Percentiles rank a stretch among this genome's conserved stretches.
Evolutionary conservation across 1,284 basidiomycete species (phyloP).

Genomic region (Malassezia obtusa): DNA sequence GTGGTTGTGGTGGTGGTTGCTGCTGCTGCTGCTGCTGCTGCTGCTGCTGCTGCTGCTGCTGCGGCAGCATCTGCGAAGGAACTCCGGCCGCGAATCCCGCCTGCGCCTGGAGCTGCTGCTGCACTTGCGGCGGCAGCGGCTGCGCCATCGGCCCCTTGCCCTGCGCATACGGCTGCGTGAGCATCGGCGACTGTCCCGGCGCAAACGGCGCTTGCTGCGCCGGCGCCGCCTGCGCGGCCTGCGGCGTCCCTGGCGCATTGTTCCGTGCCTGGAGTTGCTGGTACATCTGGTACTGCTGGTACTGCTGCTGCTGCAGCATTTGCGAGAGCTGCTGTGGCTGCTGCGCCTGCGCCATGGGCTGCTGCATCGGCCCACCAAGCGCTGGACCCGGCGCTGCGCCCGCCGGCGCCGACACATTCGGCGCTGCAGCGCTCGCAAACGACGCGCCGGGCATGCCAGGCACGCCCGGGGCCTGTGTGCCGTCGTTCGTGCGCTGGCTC

Average conservation of each 20-base stretch:
- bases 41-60: background rate
- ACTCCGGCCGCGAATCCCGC: background rate
- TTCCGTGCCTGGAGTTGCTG: slow-evolving; percentile 17
- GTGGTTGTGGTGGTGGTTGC: background rate
- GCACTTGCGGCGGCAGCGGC: background rate
- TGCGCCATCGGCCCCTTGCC: background rate
- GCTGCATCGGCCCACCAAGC: background rate
- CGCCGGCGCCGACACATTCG: too few species aligned
- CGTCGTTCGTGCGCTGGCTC: slow-evolving; percentile 3
- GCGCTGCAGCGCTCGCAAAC: too few species aligned
- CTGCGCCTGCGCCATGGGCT: background rate
- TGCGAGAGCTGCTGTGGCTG: background rate
- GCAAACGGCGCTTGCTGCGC: background rate
- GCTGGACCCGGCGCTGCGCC: background rate
- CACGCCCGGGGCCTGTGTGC: background rate
- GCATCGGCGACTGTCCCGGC: background rate
- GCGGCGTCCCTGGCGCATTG: background rate
- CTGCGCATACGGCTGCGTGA: background rate
- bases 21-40: too few species aligned
- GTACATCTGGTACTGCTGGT: slow-evolving; percentile 18
- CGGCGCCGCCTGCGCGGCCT: background rate
- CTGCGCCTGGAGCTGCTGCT: background rate
- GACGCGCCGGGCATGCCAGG: background rate
- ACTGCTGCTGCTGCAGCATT: slow-evolving; percentile 12
- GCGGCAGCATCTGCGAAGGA: background rate